Evolutionary conservation across 306 rosid genomes (phyloP), one percentile per base, ranked within the genome.

Genomic region (Pueraria montana): DNA sequence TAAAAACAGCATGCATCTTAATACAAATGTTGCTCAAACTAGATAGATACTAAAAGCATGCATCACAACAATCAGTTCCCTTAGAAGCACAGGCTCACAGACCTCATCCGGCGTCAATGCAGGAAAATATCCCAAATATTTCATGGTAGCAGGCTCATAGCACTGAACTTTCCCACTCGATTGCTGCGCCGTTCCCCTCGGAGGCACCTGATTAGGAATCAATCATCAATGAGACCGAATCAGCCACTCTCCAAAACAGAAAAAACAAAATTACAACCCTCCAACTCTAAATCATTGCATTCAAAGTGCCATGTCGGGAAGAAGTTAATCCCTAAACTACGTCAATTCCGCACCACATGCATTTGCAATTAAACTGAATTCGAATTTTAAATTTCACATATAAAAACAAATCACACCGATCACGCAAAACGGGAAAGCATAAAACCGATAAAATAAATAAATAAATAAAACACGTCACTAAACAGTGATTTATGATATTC

Each of bases 111-210:
- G 87, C 2, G 96, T 81, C 86, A 92, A 84, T 21, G 98, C 95
- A 27, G 99, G 88, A 80, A 76, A 82, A 80, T 9, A 91, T 74
- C 99, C 99, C 87, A 96, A 82, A 88, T 96, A 96, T 69, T 96
- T 96, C 99, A 94, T 94, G 20, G 97, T 94, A 30, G 97, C 98
- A 46, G 98, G 99, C 76, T 96, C 99, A 52, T 94, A 96, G 86
- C 99, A 96, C 80, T 86, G 92, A 65, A 96, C 97, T 88, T 87
- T 92, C 74, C 53, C 86, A 48, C 91, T 93, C 0, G 92, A 90
- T 55, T 93, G 96, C 84, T 87, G 95, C 0, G 96, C 75, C 82
- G 88, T 80, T 74, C 92, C 98, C 84, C 99, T 89, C 0, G 97
- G 96, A 77, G 98, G 98, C 75, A 96, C 88, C 99, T 94, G 88